phyloP scores from a whole-genome alignment of 371 early-diverging fungal species.

The Gilbertella persicaria region DNA sequence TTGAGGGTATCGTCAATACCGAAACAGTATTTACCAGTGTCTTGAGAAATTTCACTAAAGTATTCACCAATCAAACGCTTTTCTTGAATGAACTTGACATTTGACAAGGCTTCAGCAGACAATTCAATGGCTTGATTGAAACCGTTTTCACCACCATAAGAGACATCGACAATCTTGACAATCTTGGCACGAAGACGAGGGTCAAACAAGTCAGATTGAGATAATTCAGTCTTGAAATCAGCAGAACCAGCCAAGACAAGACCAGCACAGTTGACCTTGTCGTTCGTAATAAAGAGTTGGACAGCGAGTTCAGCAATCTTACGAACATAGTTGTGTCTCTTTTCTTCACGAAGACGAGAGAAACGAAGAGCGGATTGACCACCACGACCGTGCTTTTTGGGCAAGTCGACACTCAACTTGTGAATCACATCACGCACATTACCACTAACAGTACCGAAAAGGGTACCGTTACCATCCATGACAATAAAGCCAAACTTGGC shows the following conservation, averaged over 20 bases:
- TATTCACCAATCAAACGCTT: constrained; percentile 96
- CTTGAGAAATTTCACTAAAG: constrained; percentile 97
- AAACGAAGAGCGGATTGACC: constrained; percentile 99
- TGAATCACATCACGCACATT: constrained; percentile 97
- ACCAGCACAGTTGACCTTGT: constrained; percentile 85
- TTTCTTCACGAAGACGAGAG: constrained; percentile 98
- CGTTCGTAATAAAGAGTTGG: constrained; percentile 56
- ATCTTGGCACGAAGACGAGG: constrained; percentile 89
- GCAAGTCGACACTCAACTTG: constrained; percentile 95
- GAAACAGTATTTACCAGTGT: constrained; percentile 97
- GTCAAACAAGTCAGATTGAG: constrained; percentile 95
- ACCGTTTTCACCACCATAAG: constrained; percentile 99
- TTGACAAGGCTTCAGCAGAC: constrained; percentile 90
- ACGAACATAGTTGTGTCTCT: constrained; percentile 98
- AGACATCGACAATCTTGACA: constrained; percentile 96
- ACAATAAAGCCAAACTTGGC: constrained; percentile 99
- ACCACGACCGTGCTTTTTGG: constrained; percentile 99
- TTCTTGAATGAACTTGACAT: constrained; percentile 99
- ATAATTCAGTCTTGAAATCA: constrained; percentile 98
- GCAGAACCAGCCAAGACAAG: constrained; percentile 97
- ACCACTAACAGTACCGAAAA: constrained; percentile 98
- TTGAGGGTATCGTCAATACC: constrained; percentile 98
- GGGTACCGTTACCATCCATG: constrained; percentile 98
- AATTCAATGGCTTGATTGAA: constrained; percentile 99
- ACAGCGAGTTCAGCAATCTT: constrained; percentile 98